A percentile compares a stretch with the other conserved stretches of the same genome.
These are phyloP conservation scores for Globisporangium parvum DNA, from an alignment of 352 stramenopile species.

Conservation along the genomic window DNA sequence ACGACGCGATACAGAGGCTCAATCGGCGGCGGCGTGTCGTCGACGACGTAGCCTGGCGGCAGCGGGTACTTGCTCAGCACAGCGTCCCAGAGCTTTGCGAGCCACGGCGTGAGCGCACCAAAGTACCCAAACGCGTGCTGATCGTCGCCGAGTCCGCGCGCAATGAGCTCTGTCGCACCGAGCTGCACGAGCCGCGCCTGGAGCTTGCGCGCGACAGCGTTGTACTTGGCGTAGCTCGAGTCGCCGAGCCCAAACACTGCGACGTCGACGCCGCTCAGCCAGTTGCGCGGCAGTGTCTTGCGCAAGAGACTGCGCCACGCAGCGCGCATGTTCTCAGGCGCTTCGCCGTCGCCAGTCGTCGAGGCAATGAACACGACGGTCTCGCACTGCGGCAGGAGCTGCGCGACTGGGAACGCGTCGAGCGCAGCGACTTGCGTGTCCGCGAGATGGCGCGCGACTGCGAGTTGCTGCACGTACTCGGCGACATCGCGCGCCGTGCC, in stretches of 20 bases:
- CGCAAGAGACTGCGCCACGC: constrained; percentile 84
- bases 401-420: constrained; percentile 56
- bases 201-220: constrained; percentile 82
- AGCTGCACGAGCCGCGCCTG: constrained; percentile 84
- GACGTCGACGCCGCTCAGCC: constrained; percentile 61
- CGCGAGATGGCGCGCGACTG: constrained; percentile 47
- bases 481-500: constrained; percentile 86
- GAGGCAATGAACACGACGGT: constrained; percentile 87
- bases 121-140: constrained; percentile 86
- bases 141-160: constrained; percentile 83
- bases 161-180: constrained; percentile 63
- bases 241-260: constrained; percentile 91
- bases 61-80: constrained; percentile 48
- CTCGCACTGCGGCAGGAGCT: constrained; percentile 41
- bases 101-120: constrained; percentile 75
- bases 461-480: constrained; percentile 64
- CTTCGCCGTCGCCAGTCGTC: constrained; percentile 90
- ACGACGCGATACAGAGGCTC: constrained; percentile 40
- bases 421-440: constrained; percentile 52
- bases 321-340: constrained; percentile 87
- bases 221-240: constrained; percentile 92
- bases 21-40: constrained; percentile 55
- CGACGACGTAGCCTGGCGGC: constrained; percentile 43
- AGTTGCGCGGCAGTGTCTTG: constrained; percentile 67
- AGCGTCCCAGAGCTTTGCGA: constrained; percentile 62